Base-by-base conservation (phyloP, 306 rosid species). In the Pterocarpus macrocarpus region DNA sequence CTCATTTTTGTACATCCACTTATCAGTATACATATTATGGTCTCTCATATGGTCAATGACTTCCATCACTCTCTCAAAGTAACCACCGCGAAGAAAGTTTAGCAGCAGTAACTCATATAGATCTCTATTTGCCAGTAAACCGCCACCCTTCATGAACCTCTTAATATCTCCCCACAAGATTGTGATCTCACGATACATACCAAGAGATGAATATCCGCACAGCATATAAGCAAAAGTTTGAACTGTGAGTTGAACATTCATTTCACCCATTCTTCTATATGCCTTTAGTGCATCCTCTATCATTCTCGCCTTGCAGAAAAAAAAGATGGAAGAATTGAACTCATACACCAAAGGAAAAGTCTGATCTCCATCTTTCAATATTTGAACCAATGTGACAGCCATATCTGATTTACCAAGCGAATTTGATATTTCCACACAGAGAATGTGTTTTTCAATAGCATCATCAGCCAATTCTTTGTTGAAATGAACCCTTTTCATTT, bases 31-130 rank as follows among this genome's bases (percentile, higher is more conserved):
- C 89, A 88, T 90, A 57, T 83, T 83, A 77, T 57, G 76, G 74
- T 86, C 82, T 85, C 70, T 88, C 98, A 93, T 93, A 69, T 86
- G 66, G 35, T 83, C 86, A 79, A 79, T 71, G 71, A 93, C 90
- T 89, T 95, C 99, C 98, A 90, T 89, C 80, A 87, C 93, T 87
- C 97, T 91, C 90, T 95, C 99, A 82, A 95, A 95, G 83, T 93
- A 93, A 83, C 98, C 98, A 53, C 98, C 98, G 72, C 10, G 88
- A 81, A 93, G 83, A 76, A 93, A 95, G 81, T 83, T 80, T 76
- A 93, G 79, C 59, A 93, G 77, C 78, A 95, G 82, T 78, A 81
- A 86, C 88, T 95, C 98, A 9, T 64, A 93, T 3, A 93, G 75
- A 86, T 95, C 98, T 78, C 90, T 82, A 77, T 83, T 85, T 30